Percentiles rank a stretch among this genome's conserved stretches.
These are phyloP conservation scores for Austroboletus olivaceoglutinosus DNA, from an alignment of 1,284 basidiomycete species.

Conservation along the genomic window DNA sequence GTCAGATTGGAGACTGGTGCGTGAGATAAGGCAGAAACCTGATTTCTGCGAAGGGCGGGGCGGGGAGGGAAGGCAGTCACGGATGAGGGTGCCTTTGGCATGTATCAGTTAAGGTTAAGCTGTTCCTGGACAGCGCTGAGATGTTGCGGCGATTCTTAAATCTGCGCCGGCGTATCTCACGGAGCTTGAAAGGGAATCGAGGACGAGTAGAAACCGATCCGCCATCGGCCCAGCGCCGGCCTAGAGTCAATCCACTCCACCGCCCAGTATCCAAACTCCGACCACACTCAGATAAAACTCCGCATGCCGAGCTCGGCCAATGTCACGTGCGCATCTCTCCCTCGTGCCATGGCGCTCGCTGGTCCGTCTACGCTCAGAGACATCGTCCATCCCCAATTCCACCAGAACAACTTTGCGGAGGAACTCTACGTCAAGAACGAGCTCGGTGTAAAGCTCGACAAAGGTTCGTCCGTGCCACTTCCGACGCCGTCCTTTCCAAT, in stretches of 20 bases:
- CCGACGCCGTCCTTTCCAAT: neutral
- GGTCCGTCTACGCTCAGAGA: slow-evolving; percentile 69
- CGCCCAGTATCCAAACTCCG: too few relatives aligned
- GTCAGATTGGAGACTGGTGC: neutral
- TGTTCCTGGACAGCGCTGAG: neutral
- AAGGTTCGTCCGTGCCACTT: slow-evolving; percentile 52
- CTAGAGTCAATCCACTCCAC: too few relatives aligned
- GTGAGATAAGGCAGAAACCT: slow-evolving; percentile 44
- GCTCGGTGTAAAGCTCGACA: slow-evolving; percentile 87
- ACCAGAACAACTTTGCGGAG: slow-evolving; percentile 87
- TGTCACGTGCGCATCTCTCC: neutral
- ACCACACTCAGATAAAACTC: too few relatives aligned
- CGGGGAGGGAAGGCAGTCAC: slow-evolving; percentile 38
- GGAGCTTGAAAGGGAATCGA: slow-evolving; percentile 13
- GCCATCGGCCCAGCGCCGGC: too few relatives aligned
- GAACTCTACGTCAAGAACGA: slow-evolving; percentile 85
- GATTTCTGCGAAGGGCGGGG: slow-evolving; percentile 73
- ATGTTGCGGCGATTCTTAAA: neutral
- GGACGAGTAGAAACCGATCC: too few relatives aligned
- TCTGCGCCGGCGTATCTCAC: slow-evolving; percentile 12
- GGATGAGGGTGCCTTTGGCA: slow-evolving; percentile 58
- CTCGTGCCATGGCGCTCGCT: slow-evolving; percentile 38
- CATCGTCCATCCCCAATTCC: slow-evolving; percentile 84
- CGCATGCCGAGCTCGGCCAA: too few relatives aligned
- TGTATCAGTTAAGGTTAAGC: slow-evolving; percentile 27